These are phyloP conservation scores for Fusarium piperis DNA, from an alignment of 2,329 filamentous ascomycete genomes.

Conservation along the genomic window DNA sequence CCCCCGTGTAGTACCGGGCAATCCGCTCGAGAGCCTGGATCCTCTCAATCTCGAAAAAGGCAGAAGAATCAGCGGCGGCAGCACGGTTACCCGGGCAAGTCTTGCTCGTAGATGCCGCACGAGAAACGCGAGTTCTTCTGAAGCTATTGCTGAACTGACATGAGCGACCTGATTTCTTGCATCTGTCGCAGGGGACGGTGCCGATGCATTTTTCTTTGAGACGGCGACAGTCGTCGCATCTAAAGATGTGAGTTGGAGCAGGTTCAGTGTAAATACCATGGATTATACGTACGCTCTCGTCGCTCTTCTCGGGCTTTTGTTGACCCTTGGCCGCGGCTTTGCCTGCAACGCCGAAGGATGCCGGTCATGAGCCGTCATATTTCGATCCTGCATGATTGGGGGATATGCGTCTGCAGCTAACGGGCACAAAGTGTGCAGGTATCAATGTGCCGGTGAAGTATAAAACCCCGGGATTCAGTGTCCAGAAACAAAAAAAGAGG, in stretches of 20 bases:
- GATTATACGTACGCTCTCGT: slow-evolving; percentile 11
- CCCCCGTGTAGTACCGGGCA: slow-evolving; percentile 26
- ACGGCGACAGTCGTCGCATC: slow-evolving; percentile 34
- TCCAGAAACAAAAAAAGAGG: neutral
- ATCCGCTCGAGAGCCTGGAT: slow-evolving; percentile 31
- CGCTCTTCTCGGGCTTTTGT: slow-evolving; percentile 10
- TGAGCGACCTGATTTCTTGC: slow-evolving; percentile 18
- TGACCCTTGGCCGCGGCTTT: neutral
- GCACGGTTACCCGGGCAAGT: neutral
- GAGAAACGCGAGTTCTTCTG: slow-evolving; percentile 15
- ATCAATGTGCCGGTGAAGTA: neutral
- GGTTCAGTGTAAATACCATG: too few relatives aligned
- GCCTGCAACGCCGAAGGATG: neutral
- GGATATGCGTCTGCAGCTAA: neutral
- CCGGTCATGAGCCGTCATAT: neutral
- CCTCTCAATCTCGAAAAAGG: slow-evolving; percentile 27
- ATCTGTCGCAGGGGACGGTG: slow-evolving; percentile 29
- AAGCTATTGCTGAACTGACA: slow-evolving; percentile 29
- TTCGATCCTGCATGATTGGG: neutral
- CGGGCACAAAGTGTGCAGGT: neutral
- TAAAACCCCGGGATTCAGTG: neutral
- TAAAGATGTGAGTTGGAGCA: neutral
- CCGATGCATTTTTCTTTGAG: slow-evolving; percentile 37
- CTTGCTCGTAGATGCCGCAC: neutral
- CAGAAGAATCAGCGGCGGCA: neutral